Base-by-base conservation (phyloP, 805 yeast genomes). In the Wickerhamiella azymoides region DNA sequence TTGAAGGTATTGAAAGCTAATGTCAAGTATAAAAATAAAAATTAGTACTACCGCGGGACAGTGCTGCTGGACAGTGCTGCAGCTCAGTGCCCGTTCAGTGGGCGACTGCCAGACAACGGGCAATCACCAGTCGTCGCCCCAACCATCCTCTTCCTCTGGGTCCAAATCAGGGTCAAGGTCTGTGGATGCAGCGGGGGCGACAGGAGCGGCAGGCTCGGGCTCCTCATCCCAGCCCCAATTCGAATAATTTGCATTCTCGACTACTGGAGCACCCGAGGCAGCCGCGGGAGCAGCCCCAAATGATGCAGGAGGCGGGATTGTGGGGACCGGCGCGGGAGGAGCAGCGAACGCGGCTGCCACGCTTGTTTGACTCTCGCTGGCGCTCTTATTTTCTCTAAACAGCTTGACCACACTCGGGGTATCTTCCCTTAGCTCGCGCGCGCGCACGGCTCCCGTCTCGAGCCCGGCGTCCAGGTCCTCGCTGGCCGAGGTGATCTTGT, bases 401-500 rank as follows among this genome's bases (percentile, higher is more conserved):
- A 42, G 19, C 27, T 42, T 42, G 18, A 35, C 40, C 4, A 42
- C 45, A 35, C 45, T 42, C 7, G 44, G 44, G 10, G 44, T 41
- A 4, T 41, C 44, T 17, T 42, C 27, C 3, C 45, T 33, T 2
- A 35, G 19, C 2, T 36, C 27, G 36, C 41, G 51, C 46, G 53
- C 53, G 39, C 39, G 49, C 49, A 51, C 52, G 37, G 35, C 39
- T 16, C 50, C 53, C 3, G 33, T 48, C 43, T 32, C 46, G 16
- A 44, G 42, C 16, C 38, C 21, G n/a, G 56, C 61, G 7, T 51
- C 50, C 36, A 70, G 62, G 21, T 61, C 50, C 21, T 59, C 59
- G 2, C 67, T 72, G 39, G 71, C 79, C 4, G 54, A 56, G 40
- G 71, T 68, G 46, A 82, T 70, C 52, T 74, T 76, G 4, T 58